Evolutionary conservation across 2,329 filamentous ascomycete genomes (phyloP), one percentile per base, ranked within the genome.

Genomic region (Aspergillus texensis): DNA sequence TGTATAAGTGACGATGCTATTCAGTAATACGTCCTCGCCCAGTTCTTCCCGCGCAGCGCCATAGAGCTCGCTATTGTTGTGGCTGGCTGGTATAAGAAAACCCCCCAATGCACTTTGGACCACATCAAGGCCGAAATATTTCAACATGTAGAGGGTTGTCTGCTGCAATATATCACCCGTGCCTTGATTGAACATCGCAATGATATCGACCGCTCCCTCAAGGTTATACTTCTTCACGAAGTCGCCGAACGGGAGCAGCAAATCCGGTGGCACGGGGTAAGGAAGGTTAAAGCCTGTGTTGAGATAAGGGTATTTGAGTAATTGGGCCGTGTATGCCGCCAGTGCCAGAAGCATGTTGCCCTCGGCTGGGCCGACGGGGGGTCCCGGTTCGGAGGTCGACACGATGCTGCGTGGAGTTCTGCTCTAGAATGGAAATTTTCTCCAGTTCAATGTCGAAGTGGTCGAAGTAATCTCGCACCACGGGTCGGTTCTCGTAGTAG

Each of bases 61-160:
- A 62, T 81, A 83, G 1, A 83, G 61, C 16, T 68, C 66, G 19
- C 79, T 75, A 57, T 79, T 78, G 67, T 81, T 79, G 36, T 74
- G 67, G 1, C 79, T 75, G 2, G 75, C 72, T 21, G 76, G 78
- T 5, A 72, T 70, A 9, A 72, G 63, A 34, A 72, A 69, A 3
- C 64, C 66, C 10, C 70, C 74, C 46, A 73, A 68, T 24, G 81
- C 70, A 3, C 71, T 72, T 19, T 74, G 69, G 1, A 75, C 69
- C 65, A 81, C 78, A 9, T 54, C 46, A 8, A 66, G n/a, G 69
- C 73, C 11, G 70, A 72, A 66, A 11, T 67, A 60, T 43, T 74
- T 67, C 62, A 74, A 57, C n/a, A 70, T 58, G 46, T 74, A 72
- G 1, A 73, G 26, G 0, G 72, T 64, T 6, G 67, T 66, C 4